A percentile compares a stretch with the other conserved stretches of the same genome.
phyloP scores from a whole-genome alignment of 2,329 filamentous ascomycete species.

The Hypomyces perniciosus region DNA sequence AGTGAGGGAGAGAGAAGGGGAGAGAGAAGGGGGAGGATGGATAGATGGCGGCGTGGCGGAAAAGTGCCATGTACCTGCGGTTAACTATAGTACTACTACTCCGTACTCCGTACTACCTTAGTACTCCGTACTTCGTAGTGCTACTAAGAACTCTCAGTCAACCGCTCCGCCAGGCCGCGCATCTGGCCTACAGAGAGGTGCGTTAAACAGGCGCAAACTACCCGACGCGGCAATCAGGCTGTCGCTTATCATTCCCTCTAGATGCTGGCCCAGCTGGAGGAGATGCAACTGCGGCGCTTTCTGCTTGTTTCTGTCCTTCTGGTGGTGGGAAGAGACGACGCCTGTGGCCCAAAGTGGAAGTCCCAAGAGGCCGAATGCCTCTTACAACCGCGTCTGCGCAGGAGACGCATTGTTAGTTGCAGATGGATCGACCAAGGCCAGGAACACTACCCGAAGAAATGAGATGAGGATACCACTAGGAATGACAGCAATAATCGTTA shows the following conservation, averaged over 20 bases:
- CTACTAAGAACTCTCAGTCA: too few species aligned
- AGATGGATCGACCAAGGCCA: constrained; percentile 5
- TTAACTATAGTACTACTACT: neutral
- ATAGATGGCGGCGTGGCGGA: too few species aligned
- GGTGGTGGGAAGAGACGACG: constrained; percentile 3
- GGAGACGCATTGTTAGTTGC: neutral
- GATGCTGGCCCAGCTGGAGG: neutral
- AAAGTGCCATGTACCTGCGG: neutral
- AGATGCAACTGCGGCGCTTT: neutral
- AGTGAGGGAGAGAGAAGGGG: neutral
- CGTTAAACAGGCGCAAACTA: constrained; percentile 9
- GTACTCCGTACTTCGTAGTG: too few species aligned
- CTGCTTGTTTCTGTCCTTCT: neutral
- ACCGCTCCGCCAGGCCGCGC: neutral
- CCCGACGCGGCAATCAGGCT: constrained; percentile 7
- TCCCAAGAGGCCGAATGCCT: constrained; percentile 1
- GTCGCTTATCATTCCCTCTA: constrained; percentile 7
- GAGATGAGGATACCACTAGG: too few species aligned
- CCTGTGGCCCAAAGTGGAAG: constrained; percentile 2
- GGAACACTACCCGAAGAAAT: neutral
- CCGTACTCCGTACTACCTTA: neutral
- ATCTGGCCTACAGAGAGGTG: neutral
- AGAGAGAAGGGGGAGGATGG: too few species aligned
- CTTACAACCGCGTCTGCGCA: constrained; percentile 10
- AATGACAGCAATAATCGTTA: too few species aligned